phyloP scores from a whole-genome alignment of 805 yeast species.

The Wickerhamiella sergipiensis region DNA sequence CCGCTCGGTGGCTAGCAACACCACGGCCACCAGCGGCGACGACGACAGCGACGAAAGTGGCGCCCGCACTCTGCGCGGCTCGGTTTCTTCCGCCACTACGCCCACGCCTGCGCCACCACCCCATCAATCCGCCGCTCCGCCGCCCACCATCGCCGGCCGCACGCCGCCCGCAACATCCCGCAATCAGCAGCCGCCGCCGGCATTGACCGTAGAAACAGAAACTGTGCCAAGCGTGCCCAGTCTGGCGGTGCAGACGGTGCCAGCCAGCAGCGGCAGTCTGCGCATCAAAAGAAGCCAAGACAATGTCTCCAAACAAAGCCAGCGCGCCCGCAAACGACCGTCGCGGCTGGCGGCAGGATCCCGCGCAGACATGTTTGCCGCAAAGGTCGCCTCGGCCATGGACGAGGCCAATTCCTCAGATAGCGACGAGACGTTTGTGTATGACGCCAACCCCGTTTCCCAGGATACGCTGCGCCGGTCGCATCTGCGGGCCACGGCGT shows the following conservation, averaged over 20 bases:
- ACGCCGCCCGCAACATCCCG: neutral
- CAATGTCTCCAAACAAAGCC: constrained; percentile 14
- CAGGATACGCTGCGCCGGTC: constrained; percentile 12
- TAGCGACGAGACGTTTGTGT: constrained; percentile 92
- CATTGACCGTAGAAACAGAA: constrained; percentile 43
- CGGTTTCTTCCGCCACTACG: neutral
- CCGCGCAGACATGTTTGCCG: constrained; percentile 88
- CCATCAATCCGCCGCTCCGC: neutral
- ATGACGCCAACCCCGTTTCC: constrained; percentile 38
- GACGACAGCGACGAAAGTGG: neutral
- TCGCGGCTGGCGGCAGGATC: constrained; percentile 34
- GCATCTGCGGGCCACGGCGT: constrained; percentile 13
- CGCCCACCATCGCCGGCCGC: neutral
- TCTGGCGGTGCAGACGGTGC: constrained; percentile 21
- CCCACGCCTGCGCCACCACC: neutral
- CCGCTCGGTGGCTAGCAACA: neutral
- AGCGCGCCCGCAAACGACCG: constrained; percentile 29
- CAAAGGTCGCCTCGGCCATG: constrained; percentile 85
- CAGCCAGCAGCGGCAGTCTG: constrained; percentile 8
- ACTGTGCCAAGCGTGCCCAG: constrained; percentile 39
- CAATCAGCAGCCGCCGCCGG: neutral
- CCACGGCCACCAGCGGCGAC: neutral
- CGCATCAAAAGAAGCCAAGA: constrained; percentile 21
- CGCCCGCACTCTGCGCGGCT: neutral
- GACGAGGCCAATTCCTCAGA: constrained; percentile 73